Conservation (phyloP, 2,329 filamentous ascomycete species). For the Didymella keratinophila region DNA sequence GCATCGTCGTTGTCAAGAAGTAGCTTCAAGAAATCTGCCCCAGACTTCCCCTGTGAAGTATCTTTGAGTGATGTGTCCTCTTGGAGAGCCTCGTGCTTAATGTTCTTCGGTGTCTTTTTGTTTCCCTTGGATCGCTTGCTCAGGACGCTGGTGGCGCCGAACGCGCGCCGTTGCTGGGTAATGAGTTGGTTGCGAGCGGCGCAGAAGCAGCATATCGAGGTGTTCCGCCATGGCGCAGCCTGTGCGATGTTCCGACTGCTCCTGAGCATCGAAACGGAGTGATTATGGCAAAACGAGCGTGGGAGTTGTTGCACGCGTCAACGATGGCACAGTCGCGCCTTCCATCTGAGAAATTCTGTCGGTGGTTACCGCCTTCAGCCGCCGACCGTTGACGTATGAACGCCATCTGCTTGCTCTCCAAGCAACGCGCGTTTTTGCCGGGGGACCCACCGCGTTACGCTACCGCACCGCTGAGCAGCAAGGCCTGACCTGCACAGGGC, state of each 20-base stretch:
- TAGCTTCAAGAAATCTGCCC: not conserved
- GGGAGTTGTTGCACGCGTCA: conserved; percentile 14
- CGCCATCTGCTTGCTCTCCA: not conserved
- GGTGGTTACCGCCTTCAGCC: conserved; percentile 1
- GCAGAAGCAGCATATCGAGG: conserved; percentile 34
- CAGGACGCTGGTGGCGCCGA: conserved; percentile 25
- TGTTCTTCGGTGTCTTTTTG: conserved; percentile 3
- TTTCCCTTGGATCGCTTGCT: conserved; percentile 14
- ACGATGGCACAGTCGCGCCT: conserved; percentile 6
- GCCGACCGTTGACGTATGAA: conserved; percentile 10
- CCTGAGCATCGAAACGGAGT: conserved; percentile 36
- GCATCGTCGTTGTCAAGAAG: not conserved
- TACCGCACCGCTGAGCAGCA: not conserved
- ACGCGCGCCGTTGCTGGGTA: conserved; percentile 22
- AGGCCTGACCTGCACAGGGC: not conserved
- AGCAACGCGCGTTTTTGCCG: conserved; percentile 20
- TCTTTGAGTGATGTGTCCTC: not conserved
- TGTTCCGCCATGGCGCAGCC: conserved; percentile 28
- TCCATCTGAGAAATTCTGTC: conserved; percentile 19
- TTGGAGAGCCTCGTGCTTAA: not conserved
- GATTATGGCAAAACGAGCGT: not conserved
- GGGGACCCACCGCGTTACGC: conserved; percentile 8
- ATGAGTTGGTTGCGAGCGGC: conserved; percentile 22
- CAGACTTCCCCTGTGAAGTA: not conserved
- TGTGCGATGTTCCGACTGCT: conserved; percentile 28